These are phyloP conservation scores for Aspergillus texensis DNA, from an alignment of 2,329 filamentous ascomycete species.

Conservation along the genomic window DNA sequence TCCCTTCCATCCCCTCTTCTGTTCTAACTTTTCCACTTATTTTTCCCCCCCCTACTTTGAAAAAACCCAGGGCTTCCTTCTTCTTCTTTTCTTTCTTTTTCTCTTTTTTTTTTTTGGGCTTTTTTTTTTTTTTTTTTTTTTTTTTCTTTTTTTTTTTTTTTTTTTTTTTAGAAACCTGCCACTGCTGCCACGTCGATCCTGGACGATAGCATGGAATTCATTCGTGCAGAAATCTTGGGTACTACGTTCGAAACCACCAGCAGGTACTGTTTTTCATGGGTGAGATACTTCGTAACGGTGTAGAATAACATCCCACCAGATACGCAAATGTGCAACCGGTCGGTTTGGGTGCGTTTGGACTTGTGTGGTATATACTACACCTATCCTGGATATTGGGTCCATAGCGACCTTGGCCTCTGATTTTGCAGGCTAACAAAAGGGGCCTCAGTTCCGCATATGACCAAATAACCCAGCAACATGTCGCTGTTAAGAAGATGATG, in stretches of 20 bases:
- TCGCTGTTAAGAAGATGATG: slow-evolving; percentile 99
- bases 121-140: not conserved
- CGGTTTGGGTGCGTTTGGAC: slow-evolving; percentile 96
- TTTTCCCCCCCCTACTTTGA: too few species aligned
- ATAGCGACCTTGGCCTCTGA: not conserved
- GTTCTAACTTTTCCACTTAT: too few species aligned
- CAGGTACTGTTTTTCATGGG: slow-evolving; percentile 62
- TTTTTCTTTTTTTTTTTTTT: not conserved
- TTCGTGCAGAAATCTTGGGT: slow-evolving; percentile 97
- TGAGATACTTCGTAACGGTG: not conserved
- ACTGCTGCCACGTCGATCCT: not conserved
- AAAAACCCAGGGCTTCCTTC: too few species aligned
- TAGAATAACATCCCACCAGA: slow-evolving; percentile 53
- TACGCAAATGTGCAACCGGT: slow-evolving; percentile 98
- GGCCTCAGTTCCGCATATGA: slow-evolving; percentile 85
- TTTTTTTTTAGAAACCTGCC: not conserved
- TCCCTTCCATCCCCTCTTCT: too few species aligned
- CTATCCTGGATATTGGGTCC: not conserved
- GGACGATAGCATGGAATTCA: slow-evolving; percentile 82
- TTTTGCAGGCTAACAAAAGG: slow-evolving; percentile 4
- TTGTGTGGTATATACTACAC: slow-evolving; percentile 74
- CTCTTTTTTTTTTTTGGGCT: not conserved
- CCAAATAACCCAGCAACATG: slow-evolving; percentile 92
- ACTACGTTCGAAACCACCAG: slow-evolving; percentile 99
- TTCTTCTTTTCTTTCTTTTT: too few species aligned